Evolutionary conservation across 371 early-diverging fungal genomes (phyloP).

Genomic region (Mucor circinelloides): DNA sequence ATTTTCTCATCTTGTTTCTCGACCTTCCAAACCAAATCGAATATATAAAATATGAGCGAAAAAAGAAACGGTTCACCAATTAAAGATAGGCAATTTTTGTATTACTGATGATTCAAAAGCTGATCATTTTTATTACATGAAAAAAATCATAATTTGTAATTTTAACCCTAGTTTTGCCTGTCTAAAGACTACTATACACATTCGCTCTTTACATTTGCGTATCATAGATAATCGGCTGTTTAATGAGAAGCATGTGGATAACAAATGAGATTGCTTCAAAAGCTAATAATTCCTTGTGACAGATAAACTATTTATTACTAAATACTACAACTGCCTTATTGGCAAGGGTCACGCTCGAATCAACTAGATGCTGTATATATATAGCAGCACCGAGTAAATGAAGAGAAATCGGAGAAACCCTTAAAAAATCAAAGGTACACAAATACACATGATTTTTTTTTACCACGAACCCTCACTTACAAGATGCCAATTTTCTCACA

Average conservation of each 20-base stretch:
- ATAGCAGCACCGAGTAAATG: background rate
- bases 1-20: background rate
- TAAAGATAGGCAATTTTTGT: background rate
- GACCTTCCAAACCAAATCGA: background rate
- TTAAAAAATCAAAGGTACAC: background rate
- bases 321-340: constrained; percentile 1
- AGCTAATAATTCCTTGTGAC: background rate
- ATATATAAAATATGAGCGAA: background rate
- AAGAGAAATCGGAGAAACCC: background rate
- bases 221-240: background rate
- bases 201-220: background rate
- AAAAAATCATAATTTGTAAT: background rate
- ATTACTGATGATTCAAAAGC: background rate
- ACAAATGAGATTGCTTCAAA: background rate
- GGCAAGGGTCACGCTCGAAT: background rate
- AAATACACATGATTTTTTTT: background rate
- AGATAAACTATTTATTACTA: background rate
- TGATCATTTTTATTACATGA: background rate
- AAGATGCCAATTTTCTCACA: background rate
- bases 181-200: background rate
- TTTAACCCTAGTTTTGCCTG: background rate
- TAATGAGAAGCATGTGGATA: background rate
- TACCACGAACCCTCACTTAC: background rate
- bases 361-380: too few species aligned
- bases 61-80: background rate